Conservation (phyloP, 352 stramenopile species). For the Phytophthora constricta region DNA sequence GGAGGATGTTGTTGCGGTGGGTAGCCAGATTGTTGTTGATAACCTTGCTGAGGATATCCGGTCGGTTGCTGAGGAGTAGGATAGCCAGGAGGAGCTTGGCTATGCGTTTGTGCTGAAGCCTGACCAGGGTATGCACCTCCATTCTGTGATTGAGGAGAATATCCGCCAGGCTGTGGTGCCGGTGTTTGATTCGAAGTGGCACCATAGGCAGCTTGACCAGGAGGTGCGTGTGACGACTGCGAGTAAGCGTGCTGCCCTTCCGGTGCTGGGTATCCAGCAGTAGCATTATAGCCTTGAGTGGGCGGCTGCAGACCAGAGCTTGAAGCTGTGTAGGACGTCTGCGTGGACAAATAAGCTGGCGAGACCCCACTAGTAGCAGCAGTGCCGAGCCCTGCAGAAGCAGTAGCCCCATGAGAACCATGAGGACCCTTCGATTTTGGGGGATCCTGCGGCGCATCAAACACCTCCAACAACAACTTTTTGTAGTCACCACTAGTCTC, state of each 20-base stretch:
- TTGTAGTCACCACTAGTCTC: slow-evolving; percentile 73
- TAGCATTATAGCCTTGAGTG: slow-evolving; percentile 14
- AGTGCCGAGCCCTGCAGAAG: slow-evolving; percentile 1
- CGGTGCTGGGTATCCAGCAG: slow-evolving; percentile 19
- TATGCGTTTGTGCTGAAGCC: slow-evolving; percentile 24
- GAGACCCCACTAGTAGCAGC: slow-evolving; percentile 7
- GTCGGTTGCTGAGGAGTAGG: slow-evolving; percentile 33
- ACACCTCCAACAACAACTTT: slow-evolving; percentile 67
- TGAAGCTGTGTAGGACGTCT: slow-evolving; percentile 28
- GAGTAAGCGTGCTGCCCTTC: slow-evolving; percentile 30
- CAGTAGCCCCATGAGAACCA: slow-evolving; percentile 11
- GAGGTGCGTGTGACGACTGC: slow-evolving; percentile 13
- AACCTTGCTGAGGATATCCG: slow-evolving; percentile 26
- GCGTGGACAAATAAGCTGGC: slow-evolving; percentile 23
- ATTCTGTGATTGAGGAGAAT: slow-evolving; percentile 20
- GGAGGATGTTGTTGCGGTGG: slow-evolving; percentile 30
- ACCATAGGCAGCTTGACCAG: slow-evolving; percentile 25
- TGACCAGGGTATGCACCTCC: slow-evolving; percentile 36
- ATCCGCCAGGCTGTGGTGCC: slow-evolving; percentile 24
- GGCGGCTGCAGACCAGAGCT: slow-evolving; percentile 10
- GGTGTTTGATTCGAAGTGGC: slow-evolving; percentile 14
- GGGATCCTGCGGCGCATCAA: slow-evolving; percentile 68
- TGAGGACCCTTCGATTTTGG: slow-evolving; percentile 23
- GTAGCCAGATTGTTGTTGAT: too few species aligned
- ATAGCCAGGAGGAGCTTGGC: slow-evolving; percentile 32